Conservation (phyloP, 2,329 filamentous ascomycete genomes). For the Penicillium sp. region DNA sequence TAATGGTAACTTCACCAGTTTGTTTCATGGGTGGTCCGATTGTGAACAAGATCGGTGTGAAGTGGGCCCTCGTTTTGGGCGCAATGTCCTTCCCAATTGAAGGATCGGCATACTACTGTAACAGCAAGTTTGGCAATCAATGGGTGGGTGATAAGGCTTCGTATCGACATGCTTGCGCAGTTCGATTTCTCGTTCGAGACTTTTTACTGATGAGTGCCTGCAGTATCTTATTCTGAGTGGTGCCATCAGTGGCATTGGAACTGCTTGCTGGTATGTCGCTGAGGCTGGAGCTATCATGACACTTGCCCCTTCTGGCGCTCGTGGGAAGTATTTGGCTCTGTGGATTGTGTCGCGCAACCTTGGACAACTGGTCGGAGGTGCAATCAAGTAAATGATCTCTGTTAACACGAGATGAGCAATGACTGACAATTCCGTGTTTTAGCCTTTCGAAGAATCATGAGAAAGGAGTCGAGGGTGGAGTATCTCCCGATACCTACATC, state of each 20-base stretch:
- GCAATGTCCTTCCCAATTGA: slow-evolving; percentile 45
- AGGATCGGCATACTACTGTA: slow-evolving; percentile 50
- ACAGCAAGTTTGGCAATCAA: slow-evolving; percentile 50
- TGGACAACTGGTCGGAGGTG: slow-evolving; percentile 48
- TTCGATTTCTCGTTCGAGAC: not conserved
- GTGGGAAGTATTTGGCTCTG: slow-evolving; percentile 49
- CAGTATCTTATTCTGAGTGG: slow-evolving; percentile 44
- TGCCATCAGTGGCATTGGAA: slow-evolving; percentile 40
- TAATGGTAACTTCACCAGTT: slow-evolving; percentile 17
- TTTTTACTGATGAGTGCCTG: not conserved
- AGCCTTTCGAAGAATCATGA: slow-evolving; percentile 40
- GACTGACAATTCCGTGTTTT: not conserved
- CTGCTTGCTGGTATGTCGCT: slow-evolving; percentile 51
- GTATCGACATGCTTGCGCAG: not conserved
- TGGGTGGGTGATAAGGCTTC: slow-evolving; percentile 38
- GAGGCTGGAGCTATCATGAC: slow-evolving; percentile 52
- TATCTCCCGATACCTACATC: slow-evolving; percentile 47
- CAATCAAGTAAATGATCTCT: slow-evolving; percentile 40
- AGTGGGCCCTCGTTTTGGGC: slow-evolving; percentile 48
- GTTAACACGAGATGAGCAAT: not conserved
- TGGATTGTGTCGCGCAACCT: slow-evolving; percentile 51
- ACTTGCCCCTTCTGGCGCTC: slow-evolving; percentile 46
- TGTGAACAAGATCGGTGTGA: slow-evolving; percentile 49
- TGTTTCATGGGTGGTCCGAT: slow-evolving; percentile 47
- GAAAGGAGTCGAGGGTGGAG: slow-evolving; percentile 38